These are phyloP conservation scores for Thielaviopsis musarum DNA, from an alignment of 2,329 filamentous ascomycete species.

Conservation along the genomic window DNA sequence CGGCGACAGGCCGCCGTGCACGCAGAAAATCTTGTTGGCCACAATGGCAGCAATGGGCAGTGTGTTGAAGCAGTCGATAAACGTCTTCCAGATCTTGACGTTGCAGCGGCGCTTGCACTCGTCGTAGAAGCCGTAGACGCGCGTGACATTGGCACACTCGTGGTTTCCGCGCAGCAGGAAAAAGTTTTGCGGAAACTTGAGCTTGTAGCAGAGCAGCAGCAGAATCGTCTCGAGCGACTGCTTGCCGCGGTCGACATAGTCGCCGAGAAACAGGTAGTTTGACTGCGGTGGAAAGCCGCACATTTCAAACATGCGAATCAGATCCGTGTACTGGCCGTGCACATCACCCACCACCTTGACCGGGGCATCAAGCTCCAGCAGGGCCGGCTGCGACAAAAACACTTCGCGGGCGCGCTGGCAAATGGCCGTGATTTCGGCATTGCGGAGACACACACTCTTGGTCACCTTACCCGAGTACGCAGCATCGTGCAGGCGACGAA, in stretches of 20 bases:
- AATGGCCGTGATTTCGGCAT: constrained; percentile 90
- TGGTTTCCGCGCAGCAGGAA: constrained; percentile 90
- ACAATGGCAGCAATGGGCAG: constrained; percentile 94
- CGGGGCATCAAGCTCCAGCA: constrained; percentile 80
- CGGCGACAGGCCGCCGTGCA: constrained; percentile 86
- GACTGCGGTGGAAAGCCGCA: constrained; percentile 84
- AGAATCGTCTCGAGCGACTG: constrained; percentile 91
- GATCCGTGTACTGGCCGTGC: constrained; percentile 88
- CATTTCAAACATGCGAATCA: constrained; percentile 97
- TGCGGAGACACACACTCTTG: constrained; percentile 92
- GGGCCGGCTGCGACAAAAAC: constrained; percentile 77
- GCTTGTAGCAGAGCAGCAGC: constrained; percentile 84
- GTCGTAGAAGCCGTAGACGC: constrained; percentile 95
- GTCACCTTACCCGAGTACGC: constrained; percentile 94
- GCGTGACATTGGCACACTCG: constrained; percentile 89
- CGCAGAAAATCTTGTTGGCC: constrained; percentile 92
- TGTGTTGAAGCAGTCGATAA: constrained; percentile 91
- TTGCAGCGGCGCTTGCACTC: constrained; percentile 95
- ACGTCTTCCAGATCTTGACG: constrained; percentile 96
- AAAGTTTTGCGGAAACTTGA: constrained; percentile 95
- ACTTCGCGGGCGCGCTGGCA: constrained; percentile 79
- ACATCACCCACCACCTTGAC: constrained; percentile 98
- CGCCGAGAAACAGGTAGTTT: constrained; percentile 87
- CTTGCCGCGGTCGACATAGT: constrained; percentile 94
- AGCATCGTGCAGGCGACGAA: constrained; percentile 81